Evolutionary conservation across 257 asterid species (phyloP), one percentile per base, ranked within the genome.

Genomic region (Penstemon eatonii): DNA sequence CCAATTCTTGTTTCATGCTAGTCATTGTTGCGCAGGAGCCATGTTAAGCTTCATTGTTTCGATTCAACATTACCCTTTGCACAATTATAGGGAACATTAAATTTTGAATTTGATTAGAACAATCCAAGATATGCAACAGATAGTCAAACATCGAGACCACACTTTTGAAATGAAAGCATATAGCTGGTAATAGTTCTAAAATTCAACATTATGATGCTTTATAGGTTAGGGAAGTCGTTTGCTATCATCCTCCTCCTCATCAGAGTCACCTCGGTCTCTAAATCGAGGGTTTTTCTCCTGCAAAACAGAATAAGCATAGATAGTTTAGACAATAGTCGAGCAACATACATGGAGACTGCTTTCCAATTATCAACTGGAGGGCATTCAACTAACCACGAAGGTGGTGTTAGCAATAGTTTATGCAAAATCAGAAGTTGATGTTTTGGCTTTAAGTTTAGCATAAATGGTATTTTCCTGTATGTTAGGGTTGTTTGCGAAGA

Each of bases 281-380:
- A 93, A 93, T 53, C 99, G 81, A 15, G 99, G 97, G 74, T 90
- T 90, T 76, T 90, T 93, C 82, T 90, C 97, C 96, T 92, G 93
- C 45, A 65, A 62, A 71, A 43, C 49, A 52, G 19, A 62, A 71
- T 41, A 13, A 56, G 33, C 40, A 56, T 51, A 18, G 46, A 19
- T 56, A 19, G 51, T 37, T 25, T 19, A 11, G 54, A 53, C 8
- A 42, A 38, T 49, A 60, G 33, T 45, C 60, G 10, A 65, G 52
- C 39, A 56, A 45, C 11, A 62, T 15, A 36, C 40, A 33, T 53
- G 60, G 33, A 63, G 56, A 66, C 46, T 25, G 68, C 71, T 70
- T 63, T 57, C 8, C 37, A 9, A 25, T 40, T 25, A 43, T 13
- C 33, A 25, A 25, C 33, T 25, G 33, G 2, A 40, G 15, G 50